phyloP scores from a whole-genome alignment of 2,329 filamentous ascomycete genomes.

The Hypocrella siamensis region DNA sequence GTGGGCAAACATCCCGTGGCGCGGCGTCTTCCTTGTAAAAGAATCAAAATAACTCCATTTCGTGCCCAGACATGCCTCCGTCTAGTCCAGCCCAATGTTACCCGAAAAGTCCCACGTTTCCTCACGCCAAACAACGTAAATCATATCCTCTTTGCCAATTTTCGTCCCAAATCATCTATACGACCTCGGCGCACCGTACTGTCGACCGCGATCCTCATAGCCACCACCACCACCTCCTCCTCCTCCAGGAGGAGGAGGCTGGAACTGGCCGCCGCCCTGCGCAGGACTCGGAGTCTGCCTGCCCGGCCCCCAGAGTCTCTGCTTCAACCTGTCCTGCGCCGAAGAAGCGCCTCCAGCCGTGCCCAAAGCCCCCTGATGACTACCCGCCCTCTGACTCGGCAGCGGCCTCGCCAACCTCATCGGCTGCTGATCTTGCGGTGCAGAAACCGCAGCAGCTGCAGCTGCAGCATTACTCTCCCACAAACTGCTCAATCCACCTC shows the following conservation, averaged over 20 bases:
- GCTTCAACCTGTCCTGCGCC: conserved; percentile 71
- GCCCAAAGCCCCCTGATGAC: conserved; percentile 43
- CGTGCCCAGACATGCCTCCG: no score
- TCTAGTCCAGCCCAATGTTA: no score
- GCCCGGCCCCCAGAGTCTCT: conserved; percentile 53
- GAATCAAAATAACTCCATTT: no score
- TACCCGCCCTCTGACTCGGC: conserved; percentile 58
- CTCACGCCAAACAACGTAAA: no score
- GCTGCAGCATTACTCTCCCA: conserved; percentile 32
- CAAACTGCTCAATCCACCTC: conserved; percentile 33
- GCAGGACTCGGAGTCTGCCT: conserved; percentile 46
- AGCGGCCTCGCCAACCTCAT: conserved; percentile 39
- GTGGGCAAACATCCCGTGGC: no score
- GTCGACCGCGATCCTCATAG: no score
- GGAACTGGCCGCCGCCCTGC: conserved; percentile 26
- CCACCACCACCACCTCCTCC: conserved; percentile 9
- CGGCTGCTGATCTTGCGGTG: conserved; percentile 19
- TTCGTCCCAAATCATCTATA: no score
- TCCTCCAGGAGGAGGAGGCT: conserved; percentile 25
- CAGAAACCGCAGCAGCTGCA: conserved; percentile 25
- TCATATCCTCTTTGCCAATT: no score
- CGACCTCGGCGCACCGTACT: no score
- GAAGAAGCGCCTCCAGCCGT: conserved; percentile 25
- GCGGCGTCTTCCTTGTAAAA: no score
- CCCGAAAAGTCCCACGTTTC: no score